These are phyloP conservation scores for Salmacisia buchloeana DNA, from an alignment of 1,284 basidiomycete species.

Conservation along the genomic window DNA sequence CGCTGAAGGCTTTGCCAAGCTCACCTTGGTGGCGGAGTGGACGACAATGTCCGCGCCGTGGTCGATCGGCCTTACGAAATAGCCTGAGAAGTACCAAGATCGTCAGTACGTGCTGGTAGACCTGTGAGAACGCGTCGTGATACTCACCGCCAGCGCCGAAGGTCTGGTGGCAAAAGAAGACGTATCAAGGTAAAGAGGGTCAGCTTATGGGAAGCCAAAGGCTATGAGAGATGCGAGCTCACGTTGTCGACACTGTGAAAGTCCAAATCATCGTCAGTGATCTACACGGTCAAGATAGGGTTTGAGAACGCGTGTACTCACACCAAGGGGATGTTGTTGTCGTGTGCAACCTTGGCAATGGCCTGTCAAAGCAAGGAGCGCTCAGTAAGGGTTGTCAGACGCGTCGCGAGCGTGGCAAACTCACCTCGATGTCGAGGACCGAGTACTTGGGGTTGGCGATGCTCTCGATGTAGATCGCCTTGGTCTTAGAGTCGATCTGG, in stretches of 20 bases:
- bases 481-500: constrained; percentile 44
- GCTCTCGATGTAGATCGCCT: constrained; percentile 67
- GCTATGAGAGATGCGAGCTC: neutral
- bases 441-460: constrained; percentile 79
- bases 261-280: too few species aligned
- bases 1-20: too few species aligned
- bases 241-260: constrained; percentile 65
- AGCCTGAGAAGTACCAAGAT: constrained; percentile 50
- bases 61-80: constrained; percentile 67
- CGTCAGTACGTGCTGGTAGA: neutral
- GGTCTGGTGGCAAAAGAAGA: constrained; percentile 52
- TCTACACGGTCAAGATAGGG: too few species aligned
- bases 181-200: neutral
- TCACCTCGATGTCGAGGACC: constrained; percentile 62
- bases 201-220: neutral
- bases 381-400: neutral
- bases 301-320: too few species aligned
- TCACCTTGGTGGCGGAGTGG: constrained; percentile 71
- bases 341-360: constrained; percentile 72
- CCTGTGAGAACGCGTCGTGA: neutral
- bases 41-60: constrained; percentile 80
- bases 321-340: constrained; percentile 68
- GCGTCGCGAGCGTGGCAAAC: neutral
- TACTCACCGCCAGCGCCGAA: constrained; percentile 67
- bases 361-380: constrained; percentile 43